Evolutionary conservation across 2,329 filamentous ascomycete genomes (phyloP).

Genomic region (Trichothecium sympodiale): DNA sequence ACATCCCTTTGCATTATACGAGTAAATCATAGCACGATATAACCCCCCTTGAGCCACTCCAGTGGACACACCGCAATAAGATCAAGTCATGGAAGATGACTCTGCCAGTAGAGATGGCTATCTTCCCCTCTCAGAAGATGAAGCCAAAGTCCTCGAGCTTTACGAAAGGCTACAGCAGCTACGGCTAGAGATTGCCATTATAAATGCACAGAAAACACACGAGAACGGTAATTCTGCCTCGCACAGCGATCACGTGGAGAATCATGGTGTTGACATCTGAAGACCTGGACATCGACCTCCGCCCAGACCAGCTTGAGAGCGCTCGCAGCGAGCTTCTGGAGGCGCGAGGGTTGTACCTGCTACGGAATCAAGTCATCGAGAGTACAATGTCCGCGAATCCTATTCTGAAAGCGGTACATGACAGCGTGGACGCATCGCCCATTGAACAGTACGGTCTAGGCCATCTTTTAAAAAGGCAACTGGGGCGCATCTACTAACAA

Average conservation of each 20-base stretch:
- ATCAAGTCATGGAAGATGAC: constrained; percentile 15
- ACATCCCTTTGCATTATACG: no score
- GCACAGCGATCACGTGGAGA: not conserved
- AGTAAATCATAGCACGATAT: no score
- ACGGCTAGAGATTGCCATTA: constrained; percentile 58
- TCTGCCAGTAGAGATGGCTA: constrained; percentile 15
- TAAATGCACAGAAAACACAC: constrained; percentile 36
- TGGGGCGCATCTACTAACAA: constrained; percentile 5
- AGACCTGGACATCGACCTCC: constrained; percentile 10
- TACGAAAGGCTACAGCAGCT: constrained; percentile 64
- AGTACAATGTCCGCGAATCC: constrained; percentile 63
- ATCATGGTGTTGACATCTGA: not conserved
- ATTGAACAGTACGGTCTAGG: constrained; percentile 50
- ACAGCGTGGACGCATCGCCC: constrained; percentile 49
- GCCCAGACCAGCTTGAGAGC: constrained; percentile 39
- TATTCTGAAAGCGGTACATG: constrained; percentile 66
- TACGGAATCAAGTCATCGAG: constrained; percentile 59
- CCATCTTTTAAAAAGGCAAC: not conserved
- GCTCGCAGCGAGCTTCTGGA: constrained; percentile 59
- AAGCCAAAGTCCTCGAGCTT: constrained; percentile 54
- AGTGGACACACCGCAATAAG: constrained; percentile 16
- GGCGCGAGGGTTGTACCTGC: constrained; percentile 56
- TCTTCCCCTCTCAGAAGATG: constrained; percentile 51
- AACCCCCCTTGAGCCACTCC: no score
- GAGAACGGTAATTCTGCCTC: constrained; percentile 19